Percentiles rank a stretch among this genome's conserved stretches.
Conservation (phyloP, 108 stramenopile species). For the Bacterosira constricta region DNA sequence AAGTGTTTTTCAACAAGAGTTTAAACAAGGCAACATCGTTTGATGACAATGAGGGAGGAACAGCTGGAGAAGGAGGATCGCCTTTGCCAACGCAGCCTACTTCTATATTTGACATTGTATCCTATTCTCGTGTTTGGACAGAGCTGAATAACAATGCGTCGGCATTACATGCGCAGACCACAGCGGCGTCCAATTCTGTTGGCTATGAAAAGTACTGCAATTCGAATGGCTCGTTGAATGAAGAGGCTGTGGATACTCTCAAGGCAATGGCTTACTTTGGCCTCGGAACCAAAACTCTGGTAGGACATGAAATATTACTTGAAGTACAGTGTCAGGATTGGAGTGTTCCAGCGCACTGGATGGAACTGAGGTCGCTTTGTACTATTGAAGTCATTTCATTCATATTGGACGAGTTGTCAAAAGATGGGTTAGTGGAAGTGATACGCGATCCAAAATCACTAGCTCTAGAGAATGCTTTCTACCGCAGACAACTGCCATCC, state of each 20-base stretch:
- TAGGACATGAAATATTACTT: constrained; percentile 63
- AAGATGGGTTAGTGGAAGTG: constrained; percentile 70
- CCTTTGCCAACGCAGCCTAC: constrained; percentile 2
- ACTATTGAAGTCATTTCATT: constrained; percentile 68
- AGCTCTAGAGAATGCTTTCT: constrained; percentile 25
- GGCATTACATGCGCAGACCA: constrained; percentile 7
- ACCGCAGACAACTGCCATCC: constrained; percentile 46
- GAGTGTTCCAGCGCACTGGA: constrained; percentile 48
- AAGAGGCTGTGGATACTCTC: constrained; percentile 45
- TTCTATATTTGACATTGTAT: constrained; percentile 71
- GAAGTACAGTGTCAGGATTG: constrained; percentile 64
- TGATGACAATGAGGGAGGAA: constrained; percentile 52
- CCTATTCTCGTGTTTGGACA: constrained; percentile 62
- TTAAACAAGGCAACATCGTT: constrained; percentile 50
- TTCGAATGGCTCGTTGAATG: constrained; percentile 33
- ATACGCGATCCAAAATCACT: constrained; percentile 17
- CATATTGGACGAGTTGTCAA: constrained; percentile 58
- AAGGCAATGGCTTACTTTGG: constrained; percentile 61
- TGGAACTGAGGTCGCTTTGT: constrained; percentile 52
- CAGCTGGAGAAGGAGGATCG: constrained; percentile 8
- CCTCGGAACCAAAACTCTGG: constrained; percentile 47
- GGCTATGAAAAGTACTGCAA: constrained; percentile 21
- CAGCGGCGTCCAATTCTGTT: constrained; percentile 20
- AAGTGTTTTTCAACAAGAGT: constrained; percentile 63
- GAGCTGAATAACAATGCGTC: constrained; percentile 52